Percentiles rank a stretch among this genome's conserved stretches.
These are phyloP conservation scores for Vigna hirtella DNA, from an alignment of 306 rosid species.

Conservation along the genomic window DNA sequence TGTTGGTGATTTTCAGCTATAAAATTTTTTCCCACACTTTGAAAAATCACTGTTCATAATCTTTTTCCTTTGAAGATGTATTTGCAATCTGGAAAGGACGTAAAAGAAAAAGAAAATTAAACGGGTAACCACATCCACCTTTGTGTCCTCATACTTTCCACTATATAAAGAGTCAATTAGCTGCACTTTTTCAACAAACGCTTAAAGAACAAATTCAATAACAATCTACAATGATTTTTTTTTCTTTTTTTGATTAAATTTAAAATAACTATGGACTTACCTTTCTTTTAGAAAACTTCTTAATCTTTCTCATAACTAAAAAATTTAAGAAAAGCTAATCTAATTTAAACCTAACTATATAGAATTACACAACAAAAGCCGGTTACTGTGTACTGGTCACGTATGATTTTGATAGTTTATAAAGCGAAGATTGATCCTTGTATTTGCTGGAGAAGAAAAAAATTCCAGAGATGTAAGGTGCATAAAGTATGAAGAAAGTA, in stretches of 20 bases:
- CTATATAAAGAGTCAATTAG: background rate
- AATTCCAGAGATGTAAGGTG: background rate
- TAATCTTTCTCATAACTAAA: background rate
- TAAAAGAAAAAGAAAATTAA: background rate
- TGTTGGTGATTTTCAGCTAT: too few species aligned
- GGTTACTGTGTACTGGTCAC: background rate
- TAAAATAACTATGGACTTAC: background rate
- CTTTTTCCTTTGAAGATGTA: background rate
- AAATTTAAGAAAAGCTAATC: too few species aligned
- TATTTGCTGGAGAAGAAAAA: background rate
- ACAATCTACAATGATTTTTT: background rate
- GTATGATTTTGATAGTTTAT: background rate
- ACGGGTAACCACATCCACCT: background rate
- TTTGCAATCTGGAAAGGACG: background rate
- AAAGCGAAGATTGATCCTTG: background rate
- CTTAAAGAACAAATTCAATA: background rate
- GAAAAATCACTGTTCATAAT: background rate
- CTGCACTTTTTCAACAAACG: background rate
- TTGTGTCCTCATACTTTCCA: conserved; percentile 14
- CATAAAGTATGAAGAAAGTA: background rate
- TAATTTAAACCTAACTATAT: too few species aligned
- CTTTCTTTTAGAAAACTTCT: background rate
- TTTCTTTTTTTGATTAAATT: background rate
- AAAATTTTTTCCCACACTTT: background rate
- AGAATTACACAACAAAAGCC: background rate